Percentiles rank a stretch among this genome's conserved stretches.
phyloP scores from a whole-genome alignment of 148 eudicot species.

The Beta vulgaris region DNA sequence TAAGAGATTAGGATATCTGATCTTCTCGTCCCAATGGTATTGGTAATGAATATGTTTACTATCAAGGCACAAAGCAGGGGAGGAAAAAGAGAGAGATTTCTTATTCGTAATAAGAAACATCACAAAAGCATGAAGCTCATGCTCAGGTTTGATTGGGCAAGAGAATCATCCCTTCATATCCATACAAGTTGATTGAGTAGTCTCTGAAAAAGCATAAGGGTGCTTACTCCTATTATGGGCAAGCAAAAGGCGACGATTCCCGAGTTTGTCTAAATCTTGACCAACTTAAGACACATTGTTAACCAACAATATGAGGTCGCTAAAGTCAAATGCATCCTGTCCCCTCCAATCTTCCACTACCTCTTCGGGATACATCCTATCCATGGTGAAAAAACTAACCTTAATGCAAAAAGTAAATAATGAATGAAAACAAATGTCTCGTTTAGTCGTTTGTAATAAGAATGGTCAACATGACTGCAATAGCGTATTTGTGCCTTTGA shows the following conservation, averaged over 20 bases:
- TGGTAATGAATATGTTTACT: too few relatives aligned
- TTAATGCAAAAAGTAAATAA: background rate
- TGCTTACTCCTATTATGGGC: background rate
- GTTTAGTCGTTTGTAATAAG: background rate
- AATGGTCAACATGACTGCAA: background rate
- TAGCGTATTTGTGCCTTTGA: background rate
- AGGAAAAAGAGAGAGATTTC: too few relatives aligned
- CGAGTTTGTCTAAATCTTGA: background rate
- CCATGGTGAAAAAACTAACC: background rate
- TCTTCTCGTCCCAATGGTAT: background rate
- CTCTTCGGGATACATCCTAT: background rate
- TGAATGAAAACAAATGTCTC: too few relatives aligned
- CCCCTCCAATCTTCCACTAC: background rate
- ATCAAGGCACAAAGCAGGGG: too few relatives aligned
- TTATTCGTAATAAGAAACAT: too few relatives aligned
- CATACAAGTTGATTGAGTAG: too few relatives aligned
- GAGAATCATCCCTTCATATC: too few relatives aligned
- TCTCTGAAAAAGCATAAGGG: too few relatives aligned
- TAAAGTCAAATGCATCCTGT: background rate
- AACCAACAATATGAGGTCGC: background rate
- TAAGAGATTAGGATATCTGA: background rate
- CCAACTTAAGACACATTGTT: background rate
- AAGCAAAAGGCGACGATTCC: background rate
- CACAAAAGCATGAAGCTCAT: too few relatives aligned
- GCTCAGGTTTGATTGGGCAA: too few relatives aligned